Percentiles rank a stretch among this genome's conserved stretches.
Evolutionary conservation across 1,284 basidiomycete genomes (phyloP).

Genomic region (Lentinula novae-zelandiae): DNA sequence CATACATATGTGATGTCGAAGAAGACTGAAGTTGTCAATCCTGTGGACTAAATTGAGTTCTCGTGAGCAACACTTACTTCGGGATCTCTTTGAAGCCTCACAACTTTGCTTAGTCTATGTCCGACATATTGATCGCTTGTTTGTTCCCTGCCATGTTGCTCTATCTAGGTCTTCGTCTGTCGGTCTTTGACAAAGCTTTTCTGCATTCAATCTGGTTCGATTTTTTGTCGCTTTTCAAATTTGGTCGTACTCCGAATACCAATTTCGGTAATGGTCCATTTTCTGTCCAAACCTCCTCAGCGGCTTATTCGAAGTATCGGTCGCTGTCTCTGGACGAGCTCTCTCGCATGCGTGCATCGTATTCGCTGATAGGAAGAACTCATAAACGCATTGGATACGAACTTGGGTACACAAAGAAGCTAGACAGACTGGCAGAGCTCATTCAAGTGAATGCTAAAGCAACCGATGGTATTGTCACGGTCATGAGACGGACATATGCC

Average conservation of each 20-base stretch:
- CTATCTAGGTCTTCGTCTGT: background rate
- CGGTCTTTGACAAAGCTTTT: background rate
- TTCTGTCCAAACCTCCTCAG: background rate
- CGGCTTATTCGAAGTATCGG: background rate
- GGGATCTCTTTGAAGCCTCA: too few species aligned
- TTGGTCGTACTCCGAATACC: background rate
- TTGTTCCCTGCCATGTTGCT: background rate
- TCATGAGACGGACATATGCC: constrained; percentile 34
- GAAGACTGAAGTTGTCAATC: too few species aligned
- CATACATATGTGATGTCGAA: too few species aligned
- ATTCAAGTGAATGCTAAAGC: constrained; percentile 43
- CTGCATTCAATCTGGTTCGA: background rate
- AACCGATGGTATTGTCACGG: constrained; percentile 41
- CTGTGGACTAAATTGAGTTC: too few species aligned
- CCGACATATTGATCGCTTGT: constrained; percentile 1
- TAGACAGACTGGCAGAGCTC: constrained; percentile 40
- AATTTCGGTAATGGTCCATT: background rate
- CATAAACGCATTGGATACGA: constrained; percentile 47
- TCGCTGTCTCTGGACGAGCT: constrained; percentile 1
- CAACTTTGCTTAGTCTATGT: background rate
- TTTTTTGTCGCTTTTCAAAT: background rate
- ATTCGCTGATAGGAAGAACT: constrained; percentile 30
- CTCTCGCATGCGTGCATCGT: constrained; percentile 32
- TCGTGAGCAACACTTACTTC: too few species aligned
- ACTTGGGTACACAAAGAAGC: constrained; percentile 51